Percentiles rank a stretch among this genome's conserved stretches.
phyloP scores from a whole-genome alignment of 306 rosid genomes.

The Canavalia gladiata region DNA sequence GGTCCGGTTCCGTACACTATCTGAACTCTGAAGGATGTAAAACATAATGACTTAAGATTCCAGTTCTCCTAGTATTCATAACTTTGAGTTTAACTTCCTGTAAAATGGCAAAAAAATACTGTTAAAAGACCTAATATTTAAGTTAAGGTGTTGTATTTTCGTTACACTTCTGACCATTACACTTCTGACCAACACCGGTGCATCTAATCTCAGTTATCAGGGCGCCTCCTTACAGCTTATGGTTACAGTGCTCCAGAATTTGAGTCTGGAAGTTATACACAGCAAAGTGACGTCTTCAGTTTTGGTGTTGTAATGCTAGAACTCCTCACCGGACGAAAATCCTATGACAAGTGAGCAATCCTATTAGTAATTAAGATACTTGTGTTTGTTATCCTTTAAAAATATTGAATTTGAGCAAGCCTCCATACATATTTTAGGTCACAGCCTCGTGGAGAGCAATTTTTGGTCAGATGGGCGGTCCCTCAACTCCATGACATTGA shows the following conservation, averaged over 20 bases:
- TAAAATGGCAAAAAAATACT: not conserved
- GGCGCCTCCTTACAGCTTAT: conserved; percentile 62
- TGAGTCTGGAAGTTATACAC: conserved; percentile 77
- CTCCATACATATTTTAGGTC: conserved; percentile 55
- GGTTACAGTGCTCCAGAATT: conserved; percentile 88
- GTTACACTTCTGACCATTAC: too few species aligned
- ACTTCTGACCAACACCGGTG: conserved; percentile 43
- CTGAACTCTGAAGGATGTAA: conserved; percentile 1
- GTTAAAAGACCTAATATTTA: not conserved
- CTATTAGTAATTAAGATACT: conserved; percentile 2
- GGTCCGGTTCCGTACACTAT: conserved; percentile 7
- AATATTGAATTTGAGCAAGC: conserved; percentile 5
- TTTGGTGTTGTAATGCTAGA: conserved; percentile 92
- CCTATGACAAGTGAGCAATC: conserved; percentile 72
- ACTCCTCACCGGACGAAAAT: conserved; percentile 86
- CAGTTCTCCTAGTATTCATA: not conserved
- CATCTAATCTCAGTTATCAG: conserved; percentile 62
- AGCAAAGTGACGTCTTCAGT: conserved; percentile 81
- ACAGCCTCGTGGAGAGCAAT: conserved; percentile 78
- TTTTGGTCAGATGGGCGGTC: conserved; percentile 86
- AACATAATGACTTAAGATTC: not conserved
- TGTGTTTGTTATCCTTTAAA: conserved; percentile 3
- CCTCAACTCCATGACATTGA: conserved; percentile 95
- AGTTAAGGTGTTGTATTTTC: not conserved
- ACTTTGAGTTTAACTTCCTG: not conserved